A percentile compares a stretch with the other conserved stretches of the same genome.
Evolutionary conservation across 352 stramenopile species (phyloP).

Genomic region (Phytopythium boreale): DNA sequence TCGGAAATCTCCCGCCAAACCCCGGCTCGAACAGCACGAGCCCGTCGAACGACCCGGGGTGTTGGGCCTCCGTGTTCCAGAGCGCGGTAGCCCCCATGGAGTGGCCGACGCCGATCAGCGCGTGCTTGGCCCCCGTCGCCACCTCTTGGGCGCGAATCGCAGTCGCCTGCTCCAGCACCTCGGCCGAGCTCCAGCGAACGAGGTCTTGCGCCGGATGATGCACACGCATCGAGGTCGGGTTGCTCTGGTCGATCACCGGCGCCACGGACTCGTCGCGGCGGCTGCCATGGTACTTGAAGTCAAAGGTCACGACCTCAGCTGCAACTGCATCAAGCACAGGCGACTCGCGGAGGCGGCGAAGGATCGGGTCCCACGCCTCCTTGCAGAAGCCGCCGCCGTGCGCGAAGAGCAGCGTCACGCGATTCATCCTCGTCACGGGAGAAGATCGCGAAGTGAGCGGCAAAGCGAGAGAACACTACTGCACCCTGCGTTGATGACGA

Average conservation of each 20-base stretch:
- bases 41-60: constrained; percentile 35
- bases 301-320: constrained; percentile 22
- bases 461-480: too few relatives aligned
- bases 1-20: background rate
- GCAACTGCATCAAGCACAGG: constrained; percentile 17
- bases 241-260: constrained; percentile 12
- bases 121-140: background rate
- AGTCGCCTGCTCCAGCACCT: constrained; percentile 20
- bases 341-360: constrained; percentile 21
- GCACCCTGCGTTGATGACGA: too few relatives aligned
- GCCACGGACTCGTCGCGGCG: constrained; percentile 27
- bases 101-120: constrained; percentile 32
- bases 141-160: background rate
- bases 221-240: constrained; percentile 15
- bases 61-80: constrained; percentile 30
- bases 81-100: constrained; percentile 31
- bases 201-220: constrained; percentile 22
- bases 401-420: constrained; percentile 34
- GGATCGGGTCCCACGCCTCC: constrained; percentile 39
- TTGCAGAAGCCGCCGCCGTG: constrained; percentile 42
- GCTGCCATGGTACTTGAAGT: constrained; percentile 37
- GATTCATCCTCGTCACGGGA: background rate
- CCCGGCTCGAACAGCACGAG: constrained; percentile 44
- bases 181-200: constrained; percentile 13
- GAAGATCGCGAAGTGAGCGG: too few relatives aligned